These are phyloP conservation scores for Aquanectria penicillioides DNA, from an alignment of 2,329 filamentous ascomycete species.

Conservation along the genomic window DNA sequence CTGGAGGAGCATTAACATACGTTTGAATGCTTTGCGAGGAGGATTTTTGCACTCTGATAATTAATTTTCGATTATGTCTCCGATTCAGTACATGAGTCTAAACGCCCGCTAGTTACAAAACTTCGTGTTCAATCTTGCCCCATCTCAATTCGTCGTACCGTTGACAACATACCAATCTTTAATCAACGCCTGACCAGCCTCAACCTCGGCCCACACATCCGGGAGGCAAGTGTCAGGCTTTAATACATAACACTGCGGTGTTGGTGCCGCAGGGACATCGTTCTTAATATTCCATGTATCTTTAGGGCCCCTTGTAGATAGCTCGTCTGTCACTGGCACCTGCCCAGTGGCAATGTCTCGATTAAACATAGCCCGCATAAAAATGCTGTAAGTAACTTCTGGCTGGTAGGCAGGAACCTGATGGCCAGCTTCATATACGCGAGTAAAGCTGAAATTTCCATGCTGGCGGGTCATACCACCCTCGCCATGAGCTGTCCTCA, in stretches of 20 bases:
- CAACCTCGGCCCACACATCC: constrained; percentile 62
- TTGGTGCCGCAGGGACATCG: constrained; percentile 54
- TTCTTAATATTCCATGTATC: constrained; percentile 70
- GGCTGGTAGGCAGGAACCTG: constrained; percentile 70
- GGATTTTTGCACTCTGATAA: too few species aligned
- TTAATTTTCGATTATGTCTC: too few species aligned
- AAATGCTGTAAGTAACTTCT: constrained; percentile 64
- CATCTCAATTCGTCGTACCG: neutral
- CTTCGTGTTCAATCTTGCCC: too few species aligned
- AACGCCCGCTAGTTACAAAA: too few species aligned
- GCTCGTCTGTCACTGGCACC: constrained; percentile 59
- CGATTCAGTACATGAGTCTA: too few species aligned
- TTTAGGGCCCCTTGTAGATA: constrained; percentile 61
- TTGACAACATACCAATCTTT: constrained; percentile 48
- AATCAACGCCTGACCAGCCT: constrained; percentile 61
- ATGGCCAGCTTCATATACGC: constrained; percentile 74
- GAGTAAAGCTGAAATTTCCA: constrained; percentile 75
- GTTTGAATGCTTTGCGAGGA: too few species aligned
- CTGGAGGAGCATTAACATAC: too few species aligned
- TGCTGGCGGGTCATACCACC: constrained; percentile 78
- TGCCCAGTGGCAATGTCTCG: constrained; percentile 65
- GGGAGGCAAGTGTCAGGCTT: constrained; percentile 64
- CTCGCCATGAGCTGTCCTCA: constrained; percentile 70
- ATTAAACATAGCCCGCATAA: constrained; percentile 66
- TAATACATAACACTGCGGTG: constrained; percentile 70